phyloP scores from a whole-genome alignment of 78 protist genomes.

The Acrasis kona region DNA sequence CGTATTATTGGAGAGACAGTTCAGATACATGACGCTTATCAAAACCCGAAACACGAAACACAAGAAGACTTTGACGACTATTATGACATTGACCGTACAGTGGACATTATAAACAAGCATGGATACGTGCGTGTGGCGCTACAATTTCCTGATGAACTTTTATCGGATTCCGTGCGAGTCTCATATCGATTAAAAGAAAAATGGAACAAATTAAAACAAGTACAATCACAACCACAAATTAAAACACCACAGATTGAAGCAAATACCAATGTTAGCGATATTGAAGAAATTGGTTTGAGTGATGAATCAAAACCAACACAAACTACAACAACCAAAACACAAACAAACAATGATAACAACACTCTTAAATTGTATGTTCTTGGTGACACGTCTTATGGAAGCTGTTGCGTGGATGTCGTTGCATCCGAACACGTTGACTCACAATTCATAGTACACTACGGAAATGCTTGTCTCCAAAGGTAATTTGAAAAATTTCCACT shows the following conservation, averaged over 20 bases:
- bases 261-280: neutral
- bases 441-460: neutral
- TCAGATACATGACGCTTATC: no score
- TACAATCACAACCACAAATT: no score
- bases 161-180: neutral
- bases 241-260: no score
- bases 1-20: no score
- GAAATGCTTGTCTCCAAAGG: neutral
- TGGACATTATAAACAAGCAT: neutral
- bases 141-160: neutral
- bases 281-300: no score
- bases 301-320: no score
- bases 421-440: slow-evolving; percentile 2
- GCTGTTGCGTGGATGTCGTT: neutral
- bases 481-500: neutral
- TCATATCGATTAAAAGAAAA: neutral
- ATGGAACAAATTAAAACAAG: no score
- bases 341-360: no score
- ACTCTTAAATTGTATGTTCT: neutral
- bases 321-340: no score
- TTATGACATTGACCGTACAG: neutral
- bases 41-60: no score
- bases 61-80: neutral
- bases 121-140: neutral
- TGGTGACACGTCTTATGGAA: slow-evolving; percentile 9